These are phyloP conservation scores for Tricholoma bakamatsutake DNA, from an alignment of 768 basidiomycete genomes.

Conservation along the genomic window DNA sequence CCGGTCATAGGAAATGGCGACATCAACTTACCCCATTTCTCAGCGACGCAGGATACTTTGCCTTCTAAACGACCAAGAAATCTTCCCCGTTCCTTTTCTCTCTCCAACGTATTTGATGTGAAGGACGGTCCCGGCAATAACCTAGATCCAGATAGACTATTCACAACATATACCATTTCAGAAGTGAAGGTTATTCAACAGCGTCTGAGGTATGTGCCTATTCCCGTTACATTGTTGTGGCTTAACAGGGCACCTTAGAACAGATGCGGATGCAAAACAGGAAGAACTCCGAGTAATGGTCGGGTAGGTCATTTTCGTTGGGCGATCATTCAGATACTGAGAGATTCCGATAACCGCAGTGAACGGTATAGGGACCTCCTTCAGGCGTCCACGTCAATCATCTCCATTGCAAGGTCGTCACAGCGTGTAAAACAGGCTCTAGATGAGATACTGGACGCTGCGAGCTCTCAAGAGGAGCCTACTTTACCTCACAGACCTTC, in stretches of 20 bases:
- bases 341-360: slow-evolving; percentile 54
- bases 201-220: slow-evolving; percentile 51
- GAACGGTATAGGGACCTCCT: slow-evolving; percentile 87
- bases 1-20: slow-evolving; percentile 20
- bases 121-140: slow-evolving; percentile 18
- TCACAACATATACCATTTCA: slow-evolving; percentile 60
- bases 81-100: slow-evolving; percentile 11
- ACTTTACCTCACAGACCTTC: slow-evolving; percentile 37
- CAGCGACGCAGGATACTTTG: slow-evolving; percentile 3
- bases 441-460: slow-evolving; percentile 52
- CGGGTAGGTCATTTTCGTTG: slow-evolving; percentile 56
- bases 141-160: slow-evolving; percentile 68
- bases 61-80: slow-evolving; percentile 1
- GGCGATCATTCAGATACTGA: slow-evolving; percentile 7
- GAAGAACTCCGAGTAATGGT: slow-evolving; percentile 88
- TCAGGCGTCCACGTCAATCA: slow-evolving; percentile 82
- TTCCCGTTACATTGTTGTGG: background rate
- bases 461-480: slow-evolving; percentile 42
- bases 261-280: slow-evolving; percentile 82
- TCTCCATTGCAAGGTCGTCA: slow-evolving; percentile 67
- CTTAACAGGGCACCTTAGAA: slow-evolving; percentile 29
- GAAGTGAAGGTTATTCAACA: slow-evolving; percentile 66
- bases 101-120: slow-evolving; percentile 13
- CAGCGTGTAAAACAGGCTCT: slow-evolving; percentile 57
- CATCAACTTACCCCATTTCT: slow-evolving; percentile 11